Evolutionary conservation across 78 protist species (phyloP).

Genomic region (Diacronema lutheri): DNA sequence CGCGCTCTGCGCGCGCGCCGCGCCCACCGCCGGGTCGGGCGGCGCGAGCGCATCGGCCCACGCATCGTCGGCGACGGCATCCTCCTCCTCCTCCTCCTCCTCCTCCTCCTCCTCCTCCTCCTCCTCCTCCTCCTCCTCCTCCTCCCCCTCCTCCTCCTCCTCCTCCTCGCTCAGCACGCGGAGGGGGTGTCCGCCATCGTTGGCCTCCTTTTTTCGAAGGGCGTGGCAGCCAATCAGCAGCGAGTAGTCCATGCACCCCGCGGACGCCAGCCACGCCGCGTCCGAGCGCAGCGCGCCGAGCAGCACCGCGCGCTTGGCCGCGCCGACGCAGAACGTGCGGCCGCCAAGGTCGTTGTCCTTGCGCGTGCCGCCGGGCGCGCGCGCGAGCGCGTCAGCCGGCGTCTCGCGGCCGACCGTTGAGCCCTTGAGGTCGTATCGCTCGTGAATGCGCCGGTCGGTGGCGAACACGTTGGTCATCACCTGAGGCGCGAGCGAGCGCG

Average conservation of each 20-base stretch:
- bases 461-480: slow-evolving; percentile 29
- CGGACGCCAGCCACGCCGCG: not conserved
- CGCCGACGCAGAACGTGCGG: not conserved
- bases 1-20: too few species aligned
- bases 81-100: too few species aligned
- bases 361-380: not conserved
- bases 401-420: not conserved
- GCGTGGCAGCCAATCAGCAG: too few species aligned
- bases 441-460: not conserved
- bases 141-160: not conserved
- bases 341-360: not conserved
- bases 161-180: not conserved
- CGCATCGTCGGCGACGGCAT: too few species aligned
- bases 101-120: too few species aligned
- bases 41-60: too few species aligned
- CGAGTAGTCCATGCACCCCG: not conserved
- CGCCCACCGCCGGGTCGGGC: too few species aligned
- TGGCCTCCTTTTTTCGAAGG: too few species aligned
- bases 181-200: too few species aligned
- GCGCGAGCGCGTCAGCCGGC: too few species aligned
- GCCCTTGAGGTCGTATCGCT: slow-evolving; percentile 35
- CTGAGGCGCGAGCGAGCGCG: too few species aligned
- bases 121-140: too few species aligned
- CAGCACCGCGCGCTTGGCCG: not conserved
- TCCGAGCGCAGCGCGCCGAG: not conserved